phyloP scores from a whole-genome alignment of 495 filamentous ascomycete species.

The Cercophora newfieldiana region DNA sequence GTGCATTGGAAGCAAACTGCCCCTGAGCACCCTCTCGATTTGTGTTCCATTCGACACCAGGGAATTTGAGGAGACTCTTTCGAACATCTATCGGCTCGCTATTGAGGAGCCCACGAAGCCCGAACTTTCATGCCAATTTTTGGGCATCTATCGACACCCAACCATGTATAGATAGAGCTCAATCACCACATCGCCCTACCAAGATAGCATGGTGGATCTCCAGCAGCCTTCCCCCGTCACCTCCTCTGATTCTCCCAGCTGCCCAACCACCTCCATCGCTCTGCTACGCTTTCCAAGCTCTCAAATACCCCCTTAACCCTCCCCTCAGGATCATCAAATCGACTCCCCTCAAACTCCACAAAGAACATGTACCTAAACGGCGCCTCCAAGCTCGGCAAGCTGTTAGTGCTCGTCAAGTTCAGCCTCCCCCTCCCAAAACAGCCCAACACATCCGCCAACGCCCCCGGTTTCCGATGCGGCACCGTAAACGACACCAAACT shows the following conservation, averaged over 20 bases:
- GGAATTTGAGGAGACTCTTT: too few species aligned
- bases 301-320: constrained; percentile 53
- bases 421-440: constrained; percentile 71
- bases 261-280: constrained; percentile 54
- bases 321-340: constrained; percentile 48
- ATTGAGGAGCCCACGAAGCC: too few species aligned
- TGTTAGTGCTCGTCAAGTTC: constrained; percentile 89
- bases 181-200: too few species aligned
- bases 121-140: too few species aligned
- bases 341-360: constrained; percentile 76
- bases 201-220: not conserved
- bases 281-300: constrained; percentile 40
- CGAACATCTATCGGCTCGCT: too few species aligned
- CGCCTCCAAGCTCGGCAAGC: constrained; percentile 70
- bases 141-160: too few species aligned
- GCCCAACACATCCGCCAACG: constrained; percentile 74
- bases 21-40: not conserved
- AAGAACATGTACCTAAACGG: constrained; percentile 95
- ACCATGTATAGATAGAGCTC: too few species aligned
- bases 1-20: not conserved
- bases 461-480: constrained; percentile 72
- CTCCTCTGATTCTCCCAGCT: constrained; percentile 52
- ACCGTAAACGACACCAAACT: constrained; percentile 80
- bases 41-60: too few species aligned
- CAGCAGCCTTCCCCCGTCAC: not conserved